Evolutionary conservation across 768 basidiomycete species (phyloP).

Genomic region (Kwoniella heveanensis): DNA sequence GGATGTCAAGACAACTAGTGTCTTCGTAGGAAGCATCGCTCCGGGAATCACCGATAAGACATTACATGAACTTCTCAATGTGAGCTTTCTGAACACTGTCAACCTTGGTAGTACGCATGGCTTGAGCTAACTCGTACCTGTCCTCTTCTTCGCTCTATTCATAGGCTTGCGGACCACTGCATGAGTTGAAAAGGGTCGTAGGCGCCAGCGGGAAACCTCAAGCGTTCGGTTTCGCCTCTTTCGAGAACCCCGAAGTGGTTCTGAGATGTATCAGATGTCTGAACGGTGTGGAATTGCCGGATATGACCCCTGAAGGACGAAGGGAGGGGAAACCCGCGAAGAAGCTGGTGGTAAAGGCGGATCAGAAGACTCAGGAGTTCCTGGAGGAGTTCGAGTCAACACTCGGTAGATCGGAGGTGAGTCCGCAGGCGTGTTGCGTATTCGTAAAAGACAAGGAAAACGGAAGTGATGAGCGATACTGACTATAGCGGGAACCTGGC

Average conservation of each 20-base stretch:
- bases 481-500: slow-evolving; percentile 5
- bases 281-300: slow-evolving; percentile 67
- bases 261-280: slow-evolving; percentile 71
- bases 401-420: slow-evolving; percentile 78
- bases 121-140: neutral
- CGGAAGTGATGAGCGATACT: neutral
- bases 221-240: slow-evolving; percentile 96
- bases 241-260: slow-evolving; percentile 88
- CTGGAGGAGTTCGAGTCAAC: slow-evolving; percentile 81
- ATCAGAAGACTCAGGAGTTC: slow-evolving; percentile 88
- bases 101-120: neutral
- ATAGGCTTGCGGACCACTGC: slow-evolving; percentile 85
- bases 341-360: slow-evolving; percentile 81
- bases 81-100: slow-evolving; percentile 19
- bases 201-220: slow-evolving; percentile 91
- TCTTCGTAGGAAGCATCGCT: slow-evolving; percentile 95
- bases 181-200: slow-evolving; percentile 87
- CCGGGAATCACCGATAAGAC: slow-evolving; percentile 84
- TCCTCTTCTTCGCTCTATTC: neutral
- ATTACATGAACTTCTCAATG: slow-evolving; percentile 73
- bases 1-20: slow-evolving; percentile 65
- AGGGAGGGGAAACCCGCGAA: slow-evolving; percentile 64
- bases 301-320: slow-evolving; percentile 57
- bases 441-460: too few relatives aligned
- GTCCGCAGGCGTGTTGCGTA: too few relatives aligned